These are phyloP conservation scores for Thelonectria discophora DNA, from an alignment of 2,329 filamentous ascomycete species.

Conservation along the genomic window DNA sequence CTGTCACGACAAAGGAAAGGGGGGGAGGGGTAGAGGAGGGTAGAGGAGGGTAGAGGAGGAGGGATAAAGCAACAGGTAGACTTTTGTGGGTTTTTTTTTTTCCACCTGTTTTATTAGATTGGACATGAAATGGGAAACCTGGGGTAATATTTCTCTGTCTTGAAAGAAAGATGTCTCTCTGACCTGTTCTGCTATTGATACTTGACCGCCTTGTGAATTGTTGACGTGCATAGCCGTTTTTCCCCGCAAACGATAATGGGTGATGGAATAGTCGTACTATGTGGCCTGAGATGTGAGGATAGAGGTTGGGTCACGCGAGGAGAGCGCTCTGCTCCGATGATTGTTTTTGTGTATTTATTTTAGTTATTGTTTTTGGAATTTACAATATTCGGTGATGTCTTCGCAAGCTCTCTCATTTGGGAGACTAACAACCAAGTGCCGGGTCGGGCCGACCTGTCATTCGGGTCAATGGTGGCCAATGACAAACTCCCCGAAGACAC, in stretches of 20 bases:
- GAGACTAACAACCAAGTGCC: no score
- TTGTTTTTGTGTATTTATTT: no score
- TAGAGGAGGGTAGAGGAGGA: no score
- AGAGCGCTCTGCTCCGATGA: background rate
- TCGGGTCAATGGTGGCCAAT: no score
- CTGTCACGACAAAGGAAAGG: background rate
- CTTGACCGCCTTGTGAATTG: background rate
- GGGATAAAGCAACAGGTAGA: no score
- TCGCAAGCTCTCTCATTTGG: no score
- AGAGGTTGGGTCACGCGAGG: background rate
- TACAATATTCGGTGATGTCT: no score
- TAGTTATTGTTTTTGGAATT: no score
- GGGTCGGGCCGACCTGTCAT: no score
- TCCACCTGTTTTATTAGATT: conserved; percentile 5
- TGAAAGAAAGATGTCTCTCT: no score
- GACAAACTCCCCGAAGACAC: no score
- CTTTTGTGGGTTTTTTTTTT: background rate
- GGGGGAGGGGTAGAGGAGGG: no score
- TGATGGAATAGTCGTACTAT: background rate
- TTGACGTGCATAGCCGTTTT: background rate
- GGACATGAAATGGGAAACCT: conserved; percentile 3
- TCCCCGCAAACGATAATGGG: background rate
- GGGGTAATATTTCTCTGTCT: background rate
- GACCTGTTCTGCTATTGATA: background rate
- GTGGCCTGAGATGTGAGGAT: background rate